These are phyloP conservation scores for Lentinus tigrinus DNA, from an alignment of 768 basidiomycete species.

Conservation along the genomic window DNA sequence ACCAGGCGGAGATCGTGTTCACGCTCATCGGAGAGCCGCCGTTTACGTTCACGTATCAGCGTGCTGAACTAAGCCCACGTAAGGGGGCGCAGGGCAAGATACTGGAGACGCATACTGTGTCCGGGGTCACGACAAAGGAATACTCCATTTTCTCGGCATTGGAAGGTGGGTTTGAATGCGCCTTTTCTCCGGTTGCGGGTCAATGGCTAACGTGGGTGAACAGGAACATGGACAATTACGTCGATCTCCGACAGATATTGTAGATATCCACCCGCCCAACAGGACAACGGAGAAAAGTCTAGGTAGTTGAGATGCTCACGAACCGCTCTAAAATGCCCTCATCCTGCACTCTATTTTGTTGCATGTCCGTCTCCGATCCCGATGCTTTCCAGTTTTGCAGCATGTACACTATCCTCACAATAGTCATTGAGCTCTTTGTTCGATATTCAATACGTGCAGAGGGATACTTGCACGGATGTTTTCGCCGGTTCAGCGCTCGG, in stretches of 20 bases:
- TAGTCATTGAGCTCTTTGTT: neutral
- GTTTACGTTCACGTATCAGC: slow-evolving; percentile 94
- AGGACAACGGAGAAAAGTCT: slow-evolving; percentile 45
- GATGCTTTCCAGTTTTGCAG: neutral
- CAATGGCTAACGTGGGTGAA: neutral
- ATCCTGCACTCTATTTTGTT: neutral
- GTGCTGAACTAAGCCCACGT: slow-evolving; percentile 66
- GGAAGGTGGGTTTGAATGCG: slow-evolving; percentile 62
- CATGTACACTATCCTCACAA: neutral
- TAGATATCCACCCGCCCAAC: slow-evolving; percentile 76
- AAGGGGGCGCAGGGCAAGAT: slow-evolving; percentile 76
- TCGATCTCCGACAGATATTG: slow-evolving; percentile 90
- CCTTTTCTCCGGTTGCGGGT: neutral
- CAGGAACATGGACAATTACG: slow-evolving; percentile 90
- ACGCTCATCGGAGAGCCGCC: slow-evolving; percentile 89
- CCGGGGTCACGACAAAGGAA: slow-evolving; percentile 66
- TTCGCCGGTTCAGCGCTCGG: neutral
- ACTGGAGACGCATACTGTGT: slow-evolving; percentile 90
- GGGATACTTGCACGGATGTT: neutral
- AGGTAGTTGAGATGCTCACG: slow-evolving; percentile 2
- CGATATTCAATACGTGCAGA: neutral
- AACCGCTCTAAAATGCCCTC: neutral
- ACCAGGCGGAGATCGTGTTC: slow-evolving; percentile 93
- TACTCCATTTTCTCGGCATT: slow-evolving; percentile 92
- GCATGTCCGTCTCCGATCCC: neutral